Evolutionary conservation across 345 rosid genomes (phyloP), one percentile per base, ranked within the genome.

Genomic region (Psidium guajava): DNA sequence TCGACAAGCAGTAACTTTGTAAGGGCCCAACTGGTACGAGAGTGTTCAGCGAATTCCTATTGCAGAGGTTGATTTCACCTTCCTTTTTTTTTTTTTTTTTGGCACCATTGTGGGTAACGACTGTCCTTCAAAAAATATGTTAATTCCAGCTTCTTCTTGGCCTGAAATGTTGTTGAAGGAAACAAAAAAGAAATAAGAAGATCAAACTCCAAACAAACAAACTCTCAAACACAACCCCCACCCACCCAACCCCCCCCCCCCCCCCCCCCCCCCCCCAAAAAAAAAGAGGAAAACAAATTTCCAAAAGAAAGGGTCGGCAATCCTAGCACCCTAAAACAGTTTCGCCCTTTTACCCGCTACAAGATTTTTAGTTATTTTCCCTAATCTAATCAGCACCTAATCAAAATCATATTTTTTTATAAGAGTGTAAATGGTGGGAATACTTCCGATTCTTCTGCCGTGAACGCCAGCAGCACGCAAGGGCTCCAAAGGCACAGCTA

Each of bases 401-500:
- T 90, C 91, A 87, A 83, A 89, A 89, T 92, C 93, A 96, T 87
- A 94, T 94, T 90, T 92, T 93, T 93, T 94, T 97, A 91, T 91
- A 90, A 92, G 96, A 92, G 91, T 95, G 94, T 82, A 92, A 96
- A 84, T 95, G 95, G 89, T 93, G 94, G 92, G 90, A 89, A 92
- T 95, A 94, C 99, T 96, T 97, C 89, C 96, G 94, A 89, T 91
- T 97, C 94, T 97, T 97, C 94, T 96, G 99, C 86, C 88, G 98
- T 12, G 95, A 92, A 32, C 99, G 95, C 99, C 99, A 97, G 94
- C 94, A 97, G 90, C 98, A 97, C 6, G 99, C 96, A 3, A 97
- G 97, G 2, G 96, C 99, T 85, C 99, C 99, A 52, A 97, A 96
- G 51, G 96, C 99, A 87, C 99, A 95, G 93, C 99, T 97, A 59